Evolutionary conservation across 139 green algal genomes (phyloP).

Genomic region (Edaphochlamys debaryana): DNA sequence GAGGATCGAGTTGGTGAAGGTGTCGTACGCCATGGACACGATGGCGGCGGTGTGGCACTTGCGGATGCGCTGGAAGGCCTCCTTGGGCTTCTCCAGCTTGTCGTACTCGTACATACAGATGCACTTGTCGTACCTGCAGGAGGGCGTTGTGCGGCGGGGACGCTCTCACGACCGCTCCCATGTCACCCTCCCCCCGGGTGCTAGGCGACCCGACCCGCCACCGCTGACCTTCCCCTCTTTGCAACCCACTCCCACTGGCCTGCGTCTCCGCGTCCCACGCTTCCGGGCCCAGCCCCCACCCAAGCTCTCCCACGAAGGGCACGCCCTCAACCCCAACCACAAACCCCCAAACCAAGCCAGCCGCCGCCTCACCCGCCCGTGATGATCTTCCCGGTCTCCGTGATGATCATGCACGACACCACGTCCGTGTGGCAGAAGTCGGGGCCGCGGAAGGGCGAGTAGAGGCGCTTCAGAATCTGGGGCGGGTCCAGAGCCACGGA

Average conservation of each 20-base stretch:
- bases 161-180: neutral
- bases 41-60: slow-evolving; percentile 69
- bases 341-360: no score
- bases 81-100: slow-evolving; percentile 69
- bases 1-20: slow-evolving; percentile 67
- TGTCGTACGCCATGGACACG: slow-evolving; percentile 67
- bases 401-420: slow-evolving; percentile 75
- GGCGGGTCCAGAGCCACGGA: slow-evolving; percentile 39
- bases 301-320: no score
- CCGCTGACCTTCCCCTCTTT: no score
- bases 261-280: no score
- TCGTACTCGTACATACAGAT: slow-evolving; percentile 80
- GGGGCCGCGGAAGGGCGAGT: slow-evolving; percentile 57
- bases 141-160: neutral
- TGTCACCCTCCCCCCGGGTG: no score
- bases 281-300: no score
- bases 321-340: no score
- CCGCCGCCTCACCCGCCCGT: slow-evolving; percentile 62
- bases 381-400: slow-evolving; percentile 70
- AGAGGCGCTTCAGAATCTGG: slow-evolving; percentile 60
- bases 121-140: slow-evolving; percentile 67
- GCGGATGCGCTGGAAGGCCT: slow-evolving; percentile 62
- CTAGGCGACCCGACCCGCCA: no score
- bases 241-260: no score
- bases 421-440: slow-evolving; percentile 72